Evolutionary conservation across 768 basidiomycete species (phyloP).

Genomic region (Hericium coralloides): DNA sequence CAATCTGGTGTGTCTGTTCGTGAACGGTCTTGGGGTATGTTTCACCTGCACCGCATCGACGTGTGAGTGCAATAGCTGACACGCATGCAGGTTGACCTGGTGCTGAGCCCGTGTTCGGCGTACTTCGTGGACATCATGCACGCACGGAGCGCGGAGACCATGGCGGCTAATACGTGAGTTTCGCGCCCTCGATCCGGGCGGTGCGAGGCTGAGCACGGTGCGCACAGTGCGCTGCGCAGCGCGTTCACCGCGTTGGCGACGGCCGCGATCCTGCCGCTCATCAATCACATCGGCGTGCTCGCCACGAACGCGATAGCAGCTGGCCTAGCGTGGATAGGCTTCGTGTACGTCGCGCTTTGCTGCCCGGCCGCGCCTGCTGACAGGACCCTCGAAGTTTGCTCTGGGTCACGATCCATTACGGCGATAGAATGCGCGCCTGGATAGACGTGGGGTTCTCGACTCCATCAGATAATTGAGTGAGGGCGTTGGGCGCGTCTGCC

Average conservation of each 20-base stretch:
- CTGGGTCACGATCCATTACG: slow-evolving; percentile 46
- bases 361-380: neutral
- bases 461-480: slow-evolving; percentile 21
- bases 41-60: neutral
- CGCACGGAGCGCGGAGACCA: slow-evolving; percentile 51
- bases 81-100: slow-evolving; percentile 41
- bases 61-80: neutral
- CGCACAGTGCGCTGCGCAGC: slow-evolving; percentile 38
- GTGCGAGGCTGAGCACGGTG: neutral
- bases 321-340: slow-evolving; percentile 38
- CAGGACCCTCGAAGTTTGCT: slow-evolving; percentile 31
- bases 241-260: slow-evolving; percentile 35
- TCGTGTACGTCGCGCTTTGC: slow-evolving; percentile 32
- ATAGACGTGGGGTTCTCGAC: slow-evolving; percentile 50
- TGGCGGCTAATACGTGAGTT: slow-evolving; percentile 47
- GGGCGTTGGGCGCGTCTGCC: neutral
- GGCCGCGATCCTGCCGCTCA: slow-evolving; percentile 41
- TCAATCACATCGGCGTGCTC: slow-evolving; percentile 43
- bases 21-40: slow-evolving; percentile 58
- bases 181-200: neutral
- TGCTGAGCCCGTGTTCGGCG: slow-evolving; percentile 44
- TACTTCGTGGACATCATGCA: slow-evolving; percentile 57
- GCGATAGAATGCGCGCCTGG: slow-evolving; percentile 46
- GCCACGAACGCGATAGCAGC: slow-evolving; percentile 40
- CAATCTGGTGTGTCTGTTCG: slow-evolving; percentile 47